These are phyloP conservation scores for Candida frijolesensis DNA, from an alignment of 1,139 yeast genomes.

Conservation along the genomic window DNA sequence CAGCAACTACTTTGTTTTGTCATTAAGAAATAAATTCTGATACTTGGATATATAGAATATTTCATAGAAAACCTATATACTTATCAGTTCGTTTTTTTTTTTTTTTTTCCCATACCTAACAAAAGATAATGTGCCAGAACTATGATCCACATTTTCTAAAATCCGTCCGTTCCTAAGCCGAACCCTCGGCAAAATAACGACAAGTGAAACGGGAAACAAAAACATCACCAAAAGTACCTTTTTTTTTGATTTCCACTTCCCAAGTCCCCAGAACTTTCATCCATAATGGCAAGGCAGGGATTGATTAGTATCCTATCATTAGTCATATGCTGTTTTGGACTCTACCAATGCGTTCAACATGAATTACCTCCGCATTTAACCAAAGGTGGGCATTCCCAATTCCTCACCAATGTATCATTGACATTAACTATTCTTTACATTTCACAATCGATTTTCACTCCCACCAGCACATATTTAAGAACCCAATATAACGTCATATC, in stretches of 20 bases:
- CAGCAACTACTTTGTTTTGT: constrained; percentile 12
- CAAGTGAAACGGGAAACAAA: too few relatives aligned
- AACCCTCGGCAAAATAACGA: too few relatives aligned
- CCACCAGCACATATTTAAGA: constrained; percentile 1
- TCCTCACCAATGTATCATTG: constrained; percentile 56
- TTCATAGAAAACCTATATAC: too few relatives aligned
- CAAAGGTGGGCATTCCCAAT: constrained; percentile 63
- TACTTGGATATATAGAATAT: background rate
- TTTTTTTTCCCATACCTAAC: background rate
- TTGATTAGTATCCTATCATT: constrained; percentile 11
- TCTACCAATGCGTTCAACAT: constrained; percentile 11
- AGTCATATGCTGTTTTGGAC: constrained; percentile 12
- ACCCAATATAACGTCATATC: constrained; percentile 15
- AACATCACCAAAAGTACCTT: too few relatives aligned
- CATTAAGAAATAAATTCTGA: constrained; percentile 8
- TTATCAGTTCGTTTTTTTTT: background rate
- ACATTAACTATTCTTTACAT: constrained; percentile 11
- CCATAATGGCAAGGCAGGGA: constrained; percentile 10
- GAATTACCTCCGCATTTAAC: constrained; percentile 42
- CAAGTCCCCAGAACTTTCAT: background rate
- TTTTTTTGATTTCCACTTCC: too few relatives aligned
- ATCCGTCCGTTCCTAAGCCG: too few relatives aligned
- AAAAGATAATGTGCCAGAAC: too few relatives aligned
- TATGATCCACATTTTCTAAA: too few relatives aligned
- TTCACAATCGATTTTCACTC: constrained; percentile 1